phyloP scores from a whole-genome alignment of 1,284 basidiomycete species.

The Takashimella tepidaria region DNA sequence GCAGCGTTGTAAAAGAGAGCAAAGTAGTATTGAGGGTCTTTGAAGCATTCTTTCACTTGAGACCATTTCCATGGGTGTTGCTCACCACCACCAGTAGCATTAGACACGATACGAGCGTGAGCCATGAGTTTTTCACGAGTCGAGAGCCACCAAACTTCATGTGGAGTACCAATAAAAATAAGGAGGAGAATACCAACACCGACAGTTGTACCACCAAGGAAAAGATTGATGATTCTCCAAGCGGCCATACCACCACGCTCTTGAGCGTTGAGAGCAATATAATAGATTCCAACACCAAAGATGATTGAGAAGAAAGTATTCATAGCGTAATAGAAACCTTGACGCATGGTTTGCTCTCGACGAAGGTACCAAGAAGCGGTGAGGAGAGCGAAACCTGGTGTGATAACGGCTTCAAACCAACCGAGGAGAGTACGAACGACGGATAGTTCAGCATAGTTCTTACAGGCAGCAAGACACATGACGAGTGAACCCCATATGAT shows the following conservation, averaged over 20 bases:
- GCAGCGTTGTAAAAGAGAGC: conserved; percentile 20
- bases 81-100: conserved; percentile 21
- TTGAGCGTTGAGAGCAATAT: conserved; percentile 20
- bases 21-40: conserved; percentile 27
- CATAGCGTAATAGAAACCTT: conserved; percentile 22
- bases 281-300: conserved; percentile 21
- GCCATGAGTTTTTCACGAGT: conserved; percentile 28
- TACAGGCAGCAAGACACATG: conserved; percentile 19
- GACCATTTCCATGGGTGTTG: conserved; percentile 21
- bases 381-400: conserved; percentile 30
- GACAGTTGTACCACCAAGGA: conserved; percentile 28
- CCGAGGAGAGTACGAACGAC: conserved; percentile 25
- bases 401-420: conserved; percentile 28
- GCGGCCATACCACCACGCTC: conserved; percentile 15
- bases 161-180: conserved; percentile 26
- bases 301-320: conserved; percentile 29
- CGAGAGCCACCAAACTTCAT: conserved; percentile 27
- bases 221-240: conserved; percentile 34
- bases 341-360: conserved; percentile 20
- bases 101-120: conserved; percentile 24
- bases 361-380: conserved; percentile 32
- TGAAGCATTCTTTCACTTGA: conserved; percentile 25
- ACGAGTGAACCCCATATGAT: conserved; percentile 22
- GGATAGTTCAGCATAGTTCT: conserved; percentile 23
- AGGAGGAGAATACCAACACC: conserved; percentile 22